Base-by-base conservation (phyloP, 2,329 filamentous ascomycete genomes). In the Colletotrichum lini region DNA sequence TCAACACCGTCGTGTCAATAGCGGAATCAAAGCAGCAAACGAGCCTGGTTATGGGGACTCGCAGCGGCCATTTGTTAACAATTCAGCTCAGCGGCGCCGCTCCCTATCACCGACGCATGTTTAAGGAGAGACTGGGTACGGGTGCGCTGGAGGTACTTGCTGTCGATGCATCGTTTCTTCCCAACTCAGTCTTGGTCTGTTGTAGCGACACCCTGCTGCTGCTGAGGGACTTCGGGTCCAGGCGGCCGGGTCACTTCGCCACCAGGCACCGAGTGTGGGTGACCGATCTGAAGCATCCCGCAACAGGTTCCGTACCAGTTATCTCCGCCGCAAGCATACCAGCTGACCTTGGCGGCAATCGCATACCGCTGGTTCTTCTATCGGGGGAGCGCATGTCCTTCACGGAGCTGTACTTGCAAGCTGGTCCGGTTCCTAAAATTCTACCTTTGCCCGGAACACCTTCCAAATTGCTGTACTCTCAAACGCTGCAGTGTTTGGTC, bases 381-480 rank as follows among this genome's bases (percentile, higher is more conserved):
- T 80, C 87, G 3, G 86, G 85, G 5, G 79, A 84, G 10, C 82
- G 82, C 15, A 78, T 92, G 42, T 80, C 90, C 26, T 76, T 92
- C 45, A 84, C 87, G 5, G 86, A 89, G 56, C 77, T 92, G 54
- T 83, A 86, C 66, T 76, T 79, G 7, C 80, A 82, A 38, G 75
- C 82, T 15, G 83, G 84, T 6, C 81, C 85, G 3, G 85, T 90
- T 4, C 86, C 87, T 47, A 84, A 89, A 40, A 82, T 80, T 26
- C 81, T 91, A 3, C 79, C 81, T 0, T 75, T 90, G 2, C 75
- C 80, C 1, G 86, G 86, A 10, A 86, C 85, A 2, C 88, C 88
- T 2, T 80, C 80, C 15, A 85, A 87, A 52, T 75, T 91, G 1
- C 78, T 92, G 4, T 90, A 89, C 75, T 91, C 88, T 1, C 82